Base-by-base conservation (phyloP, 1,284 basidiomycete genomes). In the Ustilago lituana region DNA sequence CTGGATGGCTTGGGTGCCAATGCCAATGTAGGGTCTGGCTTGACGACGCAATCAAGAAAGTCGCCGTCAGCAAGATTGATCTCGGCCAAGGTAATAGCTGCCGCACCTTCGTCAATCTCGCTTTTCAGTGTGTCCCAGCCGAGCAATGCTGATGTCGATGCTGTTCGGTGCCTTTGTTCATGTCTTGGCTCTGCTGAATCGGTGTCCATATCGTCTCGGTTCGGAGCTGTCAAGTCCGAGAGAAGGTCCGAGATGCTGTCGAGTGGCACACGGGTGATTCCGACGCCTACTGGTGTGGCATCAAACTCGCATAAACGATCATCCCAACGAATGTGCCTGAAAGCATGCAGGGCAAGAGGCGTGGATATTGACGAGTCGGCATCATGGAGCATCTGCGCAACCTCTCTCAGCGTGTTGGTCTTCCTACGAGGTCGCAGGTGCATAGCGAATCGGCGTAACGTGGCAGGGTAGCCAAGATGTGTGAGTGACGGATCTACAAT, bases 361-460 rank as follows among this genome's bases (percentile, higher is more conserved):
- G 60, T 49, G 1, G 76, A 77, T 10, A 69, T 24, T 17, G 48
- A 15, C 1, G 73, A 51, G 20, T 74, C 62, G 20, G 66, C 74
- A 15, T 71, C 63, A 53, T 68, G 73, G 0, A 78, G 59, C 48
- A 78, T 48, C 22, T 78, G 70, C 5, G 76, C 61, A 0, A 78
- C 38, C 24, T 78, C 74, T 31, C 76, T 59, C 1, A 78, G 61
- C 4, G 76, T 76, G n/a, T 69, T 75, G 1, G 72, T 76, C 26
- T 70, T 72, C 76, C 72, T 76, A 38, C 24, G 14, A 40, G 26
- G 14, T 23, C 20, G 32, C 22, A 23, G 11, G 32, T 20, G 33
- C 11, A 23, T 10, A 29, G 17, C 17, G 17, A 33, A n/a, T 0
- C 1, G 19, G 17, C n/a, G n/a, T 26, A 36, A 24, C 3, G 19